Evolutionary conservation across 176 grass and related monocot genomes (phyloP), one percentile per base, ranked within the genome.

Genomic region (Oryza rufipogon): DNA sequence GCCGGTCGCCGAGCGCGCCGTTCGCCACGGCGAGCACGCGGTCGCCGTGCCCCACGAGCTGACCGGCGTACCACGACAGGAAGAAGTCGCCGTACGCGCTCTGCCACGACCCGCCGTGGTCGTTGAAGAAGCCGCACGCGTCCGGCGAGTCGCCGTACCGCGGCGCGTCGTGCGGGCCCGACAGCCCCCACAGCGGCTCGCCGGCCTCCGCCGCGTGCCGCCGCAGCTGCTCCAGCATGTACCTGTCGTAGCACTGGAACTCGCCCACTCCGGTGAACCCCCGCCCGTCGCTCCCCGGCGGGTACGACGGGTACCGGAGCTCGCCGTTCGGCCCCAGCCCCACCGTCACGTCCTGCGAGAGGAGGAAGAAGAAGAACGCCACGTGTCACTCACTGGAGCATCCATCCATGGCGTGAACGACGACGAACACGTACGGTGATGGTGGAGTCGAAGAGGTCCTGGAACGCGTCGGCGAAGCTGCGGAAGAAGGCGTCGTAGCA

Each of bases 211-310:
- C 74, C 1, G 87, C 88, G 52, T 89, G 70, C 74, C 22, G 56
- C 60, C 73, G 70, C 7, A 98, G 93, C 76, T 78, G 75, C 2
- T 80, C 68, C 0, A 90, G 80, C 89, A 91, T 93, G 96, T 98
- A 90, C 73, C 93, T 98, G 69, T 98, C 93, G 81, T 95, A 95
- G 80, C 96, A 98, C 36, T 95, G 91, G 83, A 98, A 98, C 77
- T 98, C 93, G 0, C 96, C 96, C 2, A 90, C 87, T 4, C 96
- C 92, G 12, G 88, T 94, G 88, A 91, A 94, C 19, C 68, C 22
- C 6, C 41, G 19, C 2, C 44, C 81, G 70, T 77, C 66, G 22
- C 80, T 86, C 15, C 77, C 74, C 73, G 87, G 89, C 1, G 90
- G 92, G 84, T 89, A 97, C 8, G 92, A 94, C 41, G 95, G 95